A percentile compares a stretch with the other conserved stretches of the same genome.
phyloP scores from a whole-genome alignment of 2,329 filamentous ascomycete genomes.

The Fusarium poae region DNA sequence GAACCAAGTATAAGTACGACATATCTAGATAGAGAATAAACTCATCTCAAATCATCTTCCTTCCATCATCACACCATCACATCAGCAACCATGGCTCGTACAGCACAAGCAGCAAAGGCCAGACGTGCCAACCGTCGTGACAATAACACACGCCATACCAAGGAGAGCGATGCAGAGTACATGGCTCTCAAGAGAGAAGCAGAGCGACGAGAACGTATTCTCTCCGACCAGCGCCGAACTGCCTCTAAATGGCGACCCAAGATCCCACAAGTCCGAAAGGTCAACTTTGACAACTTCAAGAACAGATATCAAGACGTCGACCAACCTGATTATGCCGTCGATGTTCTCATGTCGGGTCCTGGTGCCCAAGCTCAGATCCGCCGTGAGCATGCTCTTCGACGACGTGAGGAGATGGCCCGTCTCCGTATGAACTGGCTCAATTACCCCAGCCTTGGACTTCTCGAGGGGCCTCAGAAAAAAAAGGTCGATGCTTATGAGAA shows the following conservation, averaged over 20 bases:
- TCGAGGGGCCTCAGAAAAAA: conserved; percentile 6
- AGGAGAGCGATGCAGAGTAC: conserved; percentile 50
- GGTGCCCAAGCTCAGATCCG: conserved; percentile 56
- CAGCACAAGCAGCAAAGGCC: conserved; percentile 9
- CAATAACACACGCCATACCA: conserved; percentile 28
- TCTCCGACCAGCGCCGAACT: conserved; percentile 53
- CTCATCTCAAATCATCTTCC: background rate
- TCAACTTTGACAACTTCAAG: conserved; percentile 61
- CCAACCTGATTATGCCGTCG: conserved; percentile 56
- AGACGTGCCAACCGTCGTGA: conserved; percentile 27
- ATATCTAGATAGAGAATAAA: background rate
- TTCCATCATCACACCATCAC: background rate
- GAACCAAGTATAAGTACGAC: conserved; percentile 9
- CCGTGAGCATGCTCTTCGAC: conserved; percentile 54
- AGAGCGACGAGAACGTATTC: conserved; percentile 55
- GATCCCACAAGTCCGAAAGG: conserved; percentile 57
- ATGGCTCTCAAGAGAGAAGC: conserved; percentile 53
- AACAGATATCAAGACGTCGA: conserved; percentile 56
- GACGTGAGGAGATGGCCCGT: conserved; percentile 55
- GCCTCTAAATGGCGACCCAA: conserved; percentile 58
- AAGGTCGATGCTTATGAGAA: conserved; percentile 39
- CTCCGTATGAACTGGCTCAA: conserved; percentile 51
- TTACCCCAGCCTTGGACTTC: conserved; percentile 5
- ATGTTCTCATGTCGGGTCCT: conserved; percentile 55
- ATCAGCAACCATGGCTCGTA: conserved; percentile 36